These are phyloP conservation scores for Stagonosporopsis rhizophila DNA, from an alignment of 2,329 filamentous ascomycete genomes.

Conservation along the genomic window DNA sequence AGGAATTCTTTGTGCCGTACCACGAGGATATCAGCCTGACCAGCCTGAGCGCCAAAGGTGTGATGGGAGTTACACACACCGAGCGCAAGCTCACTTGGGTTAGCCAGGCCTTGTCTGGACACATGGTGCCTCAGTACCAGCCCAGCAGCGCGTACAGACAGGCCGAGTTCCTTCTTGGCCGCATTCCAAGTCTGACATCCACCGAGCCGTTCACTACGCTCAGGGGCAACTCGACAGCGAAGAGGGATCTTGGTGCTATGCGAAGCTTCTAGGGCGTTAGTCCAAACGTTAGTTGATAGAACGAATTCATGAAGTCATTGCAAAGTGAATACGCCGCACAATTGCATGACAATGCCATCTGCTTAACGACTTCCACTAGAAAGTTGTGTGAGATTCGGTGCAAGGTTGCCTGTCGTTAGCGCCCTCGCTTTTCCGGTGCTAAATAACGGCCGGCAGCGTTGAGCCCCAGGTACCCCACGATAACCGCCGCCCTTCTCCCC, in stretches of 20 bases:
- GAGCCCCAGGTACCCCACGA: constrained; percentile 8
- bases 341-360: neutral
- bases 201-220: constrained; percentile 42
- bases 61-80: constrained; percentile 73
- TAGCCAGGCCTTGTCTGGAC: constrained; percentile 68
- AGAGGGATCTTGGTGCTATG: constrained; percentile 23
- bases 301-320: constrained; percentile 8
- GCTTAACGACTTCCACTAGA: neutral
- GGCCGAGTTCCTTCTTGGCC: constrained; percentile 76
- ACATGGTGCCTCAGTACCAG: constrained; percentile 73
- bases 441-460: constrained; percentile 1
- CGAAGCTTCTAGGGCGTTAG: neutral
- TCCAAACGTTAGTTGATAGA: neutral
- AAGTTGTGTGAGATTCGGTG: neutral
- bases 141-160: constrained; percentile 73
- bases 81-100: constrained; percentile 80
- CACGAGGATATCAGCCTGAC: constrained; percentile 57
- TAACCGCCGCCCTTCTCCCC: constrained; percentile 16
- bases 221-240: constrained; percentile 17
- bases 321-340: neutral
- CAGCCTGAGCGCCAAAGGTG: constrained; percentile 66
- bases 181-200: constrained; percentile 64
- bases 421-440: constrained; percentile 8
- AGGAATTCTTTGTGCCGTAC: constrained; percentile 74
- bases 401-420: neutral